Evolutionary conservation across 176 grass and related monocot genomes (phyloP), one percentile per base, ranked within the genome.

Genomic region (Aegilops longissima): DNA sequence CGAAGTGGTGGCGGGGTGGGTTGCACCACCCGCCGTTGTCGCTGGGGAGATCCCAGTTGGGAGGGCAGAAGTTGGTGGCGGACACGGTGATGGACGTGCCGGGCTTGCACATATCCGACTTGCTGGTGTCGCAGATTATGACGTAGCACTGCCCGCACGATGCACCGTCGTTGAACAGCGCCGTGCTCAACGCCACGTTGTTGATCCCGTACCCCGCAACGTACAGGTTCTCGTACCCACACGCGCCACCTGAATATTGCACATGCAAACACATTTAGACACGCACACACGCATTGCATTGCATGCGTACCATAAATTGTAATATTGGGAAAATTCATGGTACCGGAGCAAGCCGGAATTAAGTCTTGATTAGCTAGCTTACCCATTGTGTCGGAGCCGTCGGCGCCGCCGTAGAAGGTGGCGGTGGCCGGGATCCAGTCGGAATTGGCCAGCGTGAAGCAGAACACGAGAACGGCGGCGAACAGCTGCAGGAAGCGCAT

Each of bases 191-290:
- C 12, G 91, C 88, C 61, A 56, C 85, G 67, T 83, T 93, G 70
- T 82, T 83, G 0, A 84, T 20, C n/a, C 91, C 91, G 40, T 93
- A 90, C 5, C 88, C 88, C 9, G 85, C 78, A 0, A 77, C 66
- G 67, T 91, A 94, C 3, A 94, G 86, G 76, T 94, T 94, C 2
- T 76, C 86, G 6, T 94, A 94, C 9, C 89, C 92, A 9, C 92
- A 94, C 0, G 87, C 84, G 0, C 92, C 92, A 82, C 82, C 91
- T 93, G 77, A 16, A 70, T 4, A 9, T 2, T 62, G 20, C 59
- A 62, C 59, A 62, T 24, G 59, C 59, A 24, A 4, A 24, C 8
- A 62, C 59, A 24, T 23, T 62, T 1, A 62, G n/a, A n/a, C 21
- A 62, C 51, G 51, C 51, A 54, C 51, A 54, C 14, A 54, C 5